Conservation (phyloP, 306 rosid species). For the Alnus glutinosa region DNA sequence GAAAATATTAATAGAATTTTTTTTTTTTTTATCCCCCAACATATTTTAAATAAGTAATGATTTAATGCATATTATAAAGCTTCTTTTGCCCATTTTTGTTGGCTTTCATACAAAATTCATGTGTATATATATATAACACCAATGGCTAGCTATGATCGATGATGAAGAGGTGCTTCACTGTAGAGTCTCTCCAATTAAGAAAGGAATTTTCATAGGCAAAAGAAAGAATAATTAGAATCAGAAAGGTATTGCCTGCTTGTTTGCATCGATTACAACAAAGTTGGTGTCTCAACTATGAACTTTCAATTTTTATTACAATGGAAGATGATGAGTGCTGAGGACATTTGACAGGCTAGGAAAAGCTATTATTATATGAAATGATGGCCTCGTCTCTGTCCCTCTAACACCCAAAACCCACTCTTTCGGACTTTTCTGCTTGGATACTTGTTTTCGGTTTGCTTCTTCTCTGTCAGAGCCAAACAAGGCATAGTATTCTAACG, state of each 20-base stretch:
- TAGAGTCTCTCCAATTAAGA: slow-evolving; percentile 8
- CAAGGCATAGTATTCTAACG: slow-evolving; percentile 10
- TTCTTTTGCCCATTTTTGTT: too few relatives aligned
- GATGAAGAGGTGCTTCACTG: slow-evolving; percentile 9
- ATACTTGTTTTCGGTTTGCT: slow-evolving; percentile 28
- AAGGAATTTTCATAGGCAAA: neutral
- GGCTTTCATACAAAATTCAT: too few relatives aligned
- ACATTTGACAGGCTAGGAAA: slow-evolving; percentile 54
- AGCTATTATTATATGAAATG: slow-evolving; percentile 48
- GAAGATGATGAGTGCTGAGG: slow-evolving; percentile 71
- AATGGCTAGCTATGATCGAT: slow-evolving; percentile 22
- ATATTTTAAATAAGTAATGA: too few relatives aligned
- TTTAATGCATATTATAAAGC: too few relatives aligned
- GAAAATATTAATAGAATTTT: too few relatives aligned
- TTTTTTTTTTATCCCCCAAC: too few relatives aligned
- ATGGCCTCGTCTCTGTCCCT: slow-evolving; percentile 50
- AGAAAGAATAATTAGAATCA: slow-evolving; percentile 11
- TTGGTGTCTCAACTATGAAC: slow-evolving; percentile 42
- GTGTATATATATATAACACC: neutral
- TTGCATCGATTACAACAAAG: slow-evolving; percentile 62
- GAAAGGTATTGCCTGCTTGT: slow-evolving; percentile 32
- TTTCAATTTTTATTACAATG: slow-evolving; percentile 24
- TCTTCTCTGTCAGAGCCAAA: slow-evolving; percentile 16
- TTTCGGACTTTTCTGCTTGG: slow-evolving; percentile 37
- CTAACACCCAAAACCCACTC: slow-evolving; percentile 48